A percentile compares a stretch with the other conserved stretches of the same genome.
These are phyloP conservation scores for Backusella mclennaniae DNA, from an alignment of 192 early-diverging fungal genomes.

Conservation along the genomic window DNA sequence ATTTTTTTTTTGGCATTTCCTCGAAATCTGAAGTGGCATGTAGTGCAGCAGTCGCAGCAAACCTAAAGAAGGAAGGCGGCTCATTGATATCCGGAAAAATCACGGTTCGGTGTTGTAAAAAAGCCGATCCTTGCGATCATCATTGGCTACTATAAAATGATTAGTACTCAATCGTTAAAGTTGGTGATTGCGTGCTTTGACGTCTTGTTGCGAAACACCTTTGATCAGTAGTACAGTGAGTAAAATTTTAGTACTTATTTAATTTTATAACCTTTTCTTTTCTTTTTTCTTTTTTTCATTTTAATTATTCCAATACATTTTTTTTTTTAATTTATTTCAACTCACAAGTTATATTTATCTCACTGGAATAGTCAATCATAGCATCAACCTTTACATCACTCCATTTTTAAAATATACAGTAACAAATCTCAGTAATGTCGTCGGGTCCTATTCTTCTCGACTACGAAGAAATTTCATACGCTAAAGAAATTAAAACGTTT, in stretches of 20 bases:
- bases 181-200: conserved; percentile 19
- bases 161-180: neutral
- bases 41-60: neutral
- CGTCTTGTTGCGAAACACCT: conserved; percentile 19
- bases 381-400: neutral
- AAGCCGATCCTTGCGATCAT: neutral
- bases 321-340: neutral
- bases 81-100: neutral
- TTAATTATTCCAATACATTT: neutral
- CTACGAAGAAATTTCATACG: conserved; percentile 19
- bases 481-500: conserved; percentile 11
- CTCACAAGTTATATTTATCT: neutral
- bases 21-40: neutral
- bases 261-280: neutral
- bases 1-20: neutral
- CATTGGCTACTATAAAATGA: conserved; percentile 3
- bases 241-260: neutral
- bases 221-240: neutral
- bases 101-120: conserved; percentile 2
- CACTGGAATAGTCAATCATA: neutral
- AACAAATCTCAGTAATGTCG: neutral
- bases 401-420: neutral
- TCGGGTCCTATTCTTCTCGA: conserved; percentile 22
- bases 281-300: neutral
- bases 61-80: neutral